Conservation (phyloP, 768 basidiomycete species). For the Tulasnella calospora region DNA sequence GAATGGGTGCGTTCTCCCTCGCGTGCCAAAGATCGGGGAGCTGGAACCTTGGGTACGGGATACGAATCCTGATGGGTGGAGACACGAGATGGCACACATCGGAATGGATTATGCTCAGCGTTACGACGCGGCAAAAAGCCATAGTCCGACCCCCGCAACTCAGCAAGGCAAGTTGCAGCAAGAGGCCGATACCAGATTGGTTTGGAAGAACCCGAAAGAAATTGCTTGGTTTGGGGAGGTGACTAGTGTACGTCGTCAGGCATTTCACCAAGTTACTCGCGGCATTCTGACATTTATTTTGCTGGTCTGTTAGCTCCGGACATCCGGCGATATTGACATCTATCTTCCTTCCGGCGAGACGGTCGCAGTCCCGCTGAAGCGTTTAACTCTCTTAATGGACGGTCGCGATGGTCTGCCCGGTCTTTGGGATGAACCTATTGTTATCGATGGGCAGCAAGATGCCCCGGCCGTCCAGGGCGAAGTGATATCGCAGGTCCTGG, state of each 20-base stretch:
- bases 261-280: not conserved
- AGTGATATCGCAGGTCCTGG: not conserved
- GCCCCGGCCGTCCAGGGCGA: not conserved
- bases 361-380: conserved; percentile 54
- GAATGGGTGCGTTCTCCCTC: conserved; percentile 64
- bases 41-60: conserved; percentile 75
- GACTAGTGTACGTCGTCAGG: conserved; percentile 48
- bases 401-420: conserved; percentile 13
- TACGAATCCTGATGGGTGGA: conserved; percentile 29
- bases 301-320: conserved; percentile 50
- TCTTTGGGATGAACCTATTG: not conserved
- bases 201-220: conserved; percentile 31
- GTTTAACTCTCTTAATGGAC: conserved; percentile 56
- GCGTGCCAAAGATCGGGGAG: conserved; percentile 81
- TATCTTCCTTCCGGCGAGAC: conserved; percentile 56
- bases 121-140: not conserved
- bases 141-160: not conserved
- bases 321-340: conserved; percentile 70
- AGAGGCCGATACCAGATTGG: conserved; percentile 12
- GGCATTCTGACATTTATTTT: conserved; percentile 22
- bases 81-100: conserved; percentile 25
- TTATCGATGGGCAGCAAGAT: not conserved
- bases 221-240: conserved; percentile 88
- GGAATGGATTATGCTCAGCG: conserved; percentile 17
- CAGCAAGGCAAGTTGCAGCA: not conserved